These are phyloP conservation scores for Trichosanthes truncata DNA, from an alignment of 306 rosid genomes.

Conservation along the genomic window DNA sequence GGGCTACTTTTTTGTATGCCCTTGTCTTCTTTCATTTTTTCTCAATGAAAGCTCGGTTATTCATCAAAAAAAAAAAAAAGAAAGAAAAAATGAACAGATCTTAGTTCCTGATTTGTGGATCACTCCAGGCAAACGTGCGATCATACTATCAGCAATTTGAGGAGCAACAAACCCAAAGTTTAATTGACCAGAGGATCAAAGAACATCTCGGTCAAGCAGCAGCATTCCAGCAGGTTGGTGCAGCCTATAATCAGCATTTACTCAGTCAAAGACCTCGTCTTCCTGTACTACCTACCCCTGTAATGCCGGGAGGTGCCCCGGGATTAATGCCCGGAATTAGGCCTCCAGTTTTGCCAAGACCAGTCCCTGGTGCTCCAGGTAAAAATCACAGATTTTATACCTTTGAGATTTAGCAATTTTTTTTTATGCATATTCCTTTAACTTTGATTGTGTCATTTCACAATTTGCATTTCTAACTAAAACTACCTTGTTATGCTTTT, in stretches of 20 bases:
- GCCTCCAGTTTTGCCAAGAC: slow-evolving; percentile 81
- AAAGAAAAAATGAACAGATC: no score
- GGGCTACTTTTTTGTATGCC: no score
- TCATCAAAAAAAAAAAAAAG: no score
- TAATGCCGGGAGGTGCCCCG: slow-evolving; percentile 51
- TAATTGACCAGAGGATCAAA: slow-evolving; percentile 91
- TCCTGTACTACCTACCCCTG: slow-evolving; percentile 64
- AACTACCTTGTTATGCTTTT: not conserved
- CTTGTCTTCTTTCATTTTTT: no score
- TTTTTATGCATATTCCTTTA: not conserved
- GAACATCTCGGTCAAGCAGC: slow-evolving; percentile 95
- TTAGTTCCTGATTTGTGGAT: not conserved
- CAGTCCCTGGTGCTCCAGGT: slow-evolving; percentile 70
- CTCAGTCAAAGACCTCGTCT: slow-evolving; percentile 62
- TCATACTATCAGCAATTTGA: slow-evolving; percentile 86
- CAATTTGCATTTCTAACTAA: not conserved
- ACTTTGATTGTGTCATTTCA: not conserved
- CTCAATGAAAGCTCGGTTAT: no score
- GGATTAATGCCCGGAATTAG: slow-evolving; percentile 57
- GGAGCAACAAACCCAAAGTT: slow-evolving; percentile 93
- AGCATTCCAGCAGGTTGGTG: slow-evolving; percentile 85
- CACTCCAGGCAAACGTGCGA: slow-evolving; percentile 71
- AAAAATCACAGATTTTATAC: not conserved
- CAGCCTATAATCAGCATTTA: slow-evolving; percentile 69
- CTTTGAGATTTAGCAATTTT: not conserved